Base-by-base conservation (phyloP, 768 basidiomycete genomes). In the Serendipita sp. region DNA sequence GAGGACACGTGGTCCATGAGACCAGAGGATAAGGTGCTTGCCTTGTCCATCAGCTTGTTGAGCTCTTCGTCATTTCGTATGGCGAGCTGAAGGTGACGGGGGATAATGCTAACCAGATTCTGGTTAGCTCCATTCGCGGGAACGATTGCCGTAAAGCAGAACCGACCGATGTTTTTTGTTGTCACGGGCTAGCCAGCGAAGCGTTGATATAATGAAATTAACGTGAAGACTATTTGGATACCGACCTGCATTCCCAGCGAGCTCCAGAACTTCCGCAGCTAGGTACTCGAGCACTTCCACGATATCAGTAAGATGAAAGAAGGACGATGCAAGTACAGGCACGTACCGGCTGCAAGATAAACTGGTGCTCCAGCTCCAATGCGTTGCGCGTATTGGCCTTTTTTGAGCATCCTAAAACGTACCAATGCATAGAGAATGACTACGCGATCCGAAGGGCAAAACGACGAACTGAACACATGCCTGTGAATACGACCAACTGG, bases 401-500 rank as follows among this genome's bases (percentile, higher is more conserved):
- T 70, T 71, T 75, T 74, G 63, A 76, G 68, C 62, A 74, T 70
- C 68, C 73, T 70, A 74, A 73, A 75, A 71, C 45, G 18, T 13
- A 46, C 45, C 13, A 13, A 13, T 13, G 13, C 45, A 46, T 13
- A 13, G 45, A 46, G 13, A 46, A 13, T 18, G 24, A 24, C 24
- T 24, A 24, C 24, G 24, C 24, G 24, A 24, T 24, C 24, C 24
- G 24, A 24, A 24, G 24, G 24, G 24, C 24, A 24, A 24, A 24
- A 24, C 24, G 24, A 24, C 24, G 24, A 24, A 24, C 24, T 18
- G 18, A 46, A 13, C 45, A 46, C 45, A 13, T 18, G 18, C 45
- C 88, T 84, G 77, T 89, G 90, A 67, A 92, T 84, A 86, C 90
- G 90, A 80, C 90, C 90, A 69, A 92, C 89, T 64, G 90, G 90